Evolutionary conservation across 2,329 filamentous ascomycete genomes (phyloP), one percentile per base, ranked within the genome.

Genomic region (Trematosphaeria pertusa): DNA sequence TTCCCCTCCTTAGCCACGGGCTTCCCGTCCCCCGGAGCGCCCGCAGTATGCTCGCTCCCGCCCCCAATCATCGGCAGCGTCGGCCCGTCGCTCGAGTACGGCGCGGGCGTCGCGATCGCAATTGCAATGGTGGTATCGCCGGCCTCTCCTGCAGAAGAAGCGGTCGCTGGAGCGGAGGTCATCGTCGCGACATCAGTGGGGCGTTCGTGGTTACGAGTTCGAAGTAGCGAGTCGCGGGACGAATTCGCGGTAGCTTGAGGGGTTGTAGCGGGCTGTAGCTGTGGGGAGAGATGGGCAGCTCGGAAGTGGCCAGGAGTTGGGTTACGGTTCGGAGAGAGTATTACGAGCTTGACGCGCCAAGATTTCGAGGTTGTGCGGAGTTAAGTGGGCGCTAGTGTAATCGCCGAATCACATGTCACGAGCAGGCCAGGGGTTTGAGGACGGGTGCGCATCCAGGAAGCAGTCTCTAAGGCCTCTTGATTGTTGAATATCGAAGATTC

Each of bases 51-150:
- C 3, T 21, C 34, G 17, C 20, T 20, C 33, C 8, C 28, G 18
- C 35, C 21, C n/a, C 46, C 47, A 11, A 56, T 33, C 8, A 52
- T 42, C 10, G 55, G 49, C 15, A 56, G 37, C 7, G 56, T 59
- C 6, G 56, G 53, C 6, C 56, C 53, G 18, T 59, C 56, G 42
- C 56, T 56, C n/a, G 52, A 46, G 20, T 40, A 49, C 2, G 52
- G 40, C 12, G 26, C 41, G 11, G 50, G 35, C 5, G 50, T 43
- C 9, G 38, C 35, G 4, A 39, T 32, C 3, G 43, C 32, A 5
- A 39, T 32, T 3, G 43, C 32, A 12, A 46, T 17, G 2, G 50
- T 45, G 3, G 48, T 48, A 26, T 55, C 45, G 35, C 45, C 48
- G 15, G 43, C 36, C 5, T 35, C 37, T 3, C 26, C 21, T 12